Conservation (phyloP, 2,329 filamentous ascomycete genomes). For the Basipetospora chlamydospora region DNA sequence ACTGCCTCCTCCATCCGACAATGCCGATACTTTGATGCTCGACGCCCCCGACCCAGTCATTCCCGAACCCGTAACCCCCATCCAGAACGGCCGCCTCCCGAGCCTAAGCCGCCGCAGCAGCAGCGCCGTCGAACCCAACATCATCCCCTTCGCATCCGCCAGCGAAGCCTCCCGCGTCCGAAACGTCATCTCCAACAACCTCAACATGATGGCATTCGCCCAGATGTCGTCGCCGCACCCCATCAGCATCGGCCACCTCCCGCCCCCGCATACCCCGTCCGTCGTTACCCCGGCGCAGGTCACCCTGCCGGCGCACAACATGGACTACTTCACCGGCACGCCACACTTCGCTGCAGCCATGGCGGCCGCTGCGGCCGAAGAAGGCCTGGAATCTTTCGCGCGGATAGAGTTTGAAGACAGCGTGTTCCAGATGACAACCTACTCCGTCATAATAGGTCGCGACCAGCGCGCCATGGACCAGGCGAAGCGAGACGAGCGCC, state of each 20-base stretch:
- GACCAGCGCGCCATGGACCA: constrained; percentile 46
- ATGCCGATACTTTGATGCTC: constrained; percentile 4
- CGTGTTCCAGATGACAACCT: constrained; percentile 66
- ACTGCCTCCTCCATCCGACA: background rate
- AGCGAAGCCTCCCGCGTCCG: constrained; percentile 19
- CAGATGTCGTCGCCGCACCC: constrained; percentile 21
- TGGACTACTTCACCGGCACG: constrained; percentile 7
- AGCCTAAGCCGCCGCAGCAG: constrained; percentile 8
- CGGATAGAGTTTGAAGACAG: constrained; percentile 59
- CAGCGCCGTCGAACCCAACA: constrained; percentile 11
- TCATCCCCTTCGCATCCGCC: constrained; percentile 17
- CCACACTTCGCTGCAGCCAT: too few species aligned
- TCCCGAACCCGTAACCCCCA: constrained; percentile 5
- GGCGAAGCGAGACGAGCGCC: constrained; percentile 36
- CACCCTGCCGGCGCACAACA: constrained; percentile 19
- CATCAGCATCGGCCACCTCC: constrained; percentile 14
- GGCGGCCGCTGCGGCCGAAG: constrained; percentile 11
- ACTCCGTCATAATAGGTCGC: constrained; percentile 56
- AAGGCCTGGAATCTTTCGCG: constrained; percentile 39
- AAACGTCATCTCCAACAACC: constrained; percentile 22
- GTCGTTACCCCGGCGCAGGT: constrained; percentile 29
- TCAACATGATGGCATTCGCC: constrained; percentile 31
- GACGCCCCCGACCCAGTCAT: constrained; percentile 8
- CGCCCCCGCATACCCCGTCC: constrained; percentile 24
- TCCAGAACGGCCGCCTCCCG: constrained; percentile 1